These are phyloP conservation scores for Suillus subaureus DNA, from an alignment of 768 basidiomycete species.

Conservation along the genomic window DNA sequence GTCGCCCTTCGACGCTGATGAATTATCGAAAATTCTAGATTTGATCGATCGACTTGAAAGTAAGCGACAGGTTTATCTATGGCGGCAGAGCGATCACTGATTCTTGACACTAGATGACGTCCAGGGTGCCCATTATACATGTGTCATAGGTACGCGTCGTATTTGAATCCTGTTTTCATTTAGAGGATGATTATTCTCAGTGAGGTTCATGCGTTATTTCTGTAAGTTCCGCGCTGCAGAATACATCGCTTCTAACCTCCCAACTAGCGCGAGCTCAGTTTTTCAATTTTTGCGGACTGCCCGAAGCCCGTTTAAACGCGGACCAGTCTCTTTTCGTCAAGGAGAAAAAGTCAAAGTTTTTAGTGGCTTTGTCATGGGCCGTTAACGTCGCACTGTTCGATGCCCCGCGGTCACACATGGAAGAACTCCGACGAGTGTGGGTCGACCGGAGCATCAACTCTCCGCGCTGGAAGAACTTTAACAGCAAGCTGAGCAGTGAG, in stretches of 20 bases:
- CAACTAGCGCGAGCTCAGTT: conserved; percentile 38
- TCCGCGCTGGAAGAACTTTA: conserved; percentile 41
- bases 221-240: conserved; percentile 27
- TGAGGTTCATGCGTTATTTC: conserved; percentile 46
- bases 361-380: too few relatives aligned
- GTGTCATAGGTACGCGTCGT: conserved; percentile 1
- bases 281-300: conserved; percentile 49
- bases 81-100: not conserved
- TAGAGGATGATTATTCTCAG: conserved; percentile 22
- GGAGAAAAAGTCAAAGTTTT: too few relatives aligned
- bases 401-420: conserved; percentile 44
- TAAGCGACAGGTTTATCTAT: not conserved
- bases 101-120: conserved; percentile 1
- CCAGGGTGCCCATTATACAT: conserved; percentile 1
- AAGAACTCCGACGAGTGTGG: conserved; percentile 43
- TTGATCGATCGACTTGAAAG: conserved; percentile 11
- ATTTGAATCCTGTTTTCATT: not conserved
- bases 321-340: too few relatives aligned
- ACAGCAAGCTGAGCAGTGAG: conserved; percentile 44
- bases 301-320: conserved; percentile 46
- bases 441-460: conserved; percentile 42
- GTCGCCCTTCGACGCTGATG: too few relatives aligned
- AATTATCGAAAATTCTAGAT: conserved; percentile 11
- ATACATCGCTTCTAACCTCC: not conserved
- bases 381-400: too few relatives aligned